A percentile compares a stretch with the other conserved stretches of the same genome.
Evolutionary conservation across 1,284 basidiomycete genomes (phyloP).

Genomic region (Porphyrellus sp.): DNA sequence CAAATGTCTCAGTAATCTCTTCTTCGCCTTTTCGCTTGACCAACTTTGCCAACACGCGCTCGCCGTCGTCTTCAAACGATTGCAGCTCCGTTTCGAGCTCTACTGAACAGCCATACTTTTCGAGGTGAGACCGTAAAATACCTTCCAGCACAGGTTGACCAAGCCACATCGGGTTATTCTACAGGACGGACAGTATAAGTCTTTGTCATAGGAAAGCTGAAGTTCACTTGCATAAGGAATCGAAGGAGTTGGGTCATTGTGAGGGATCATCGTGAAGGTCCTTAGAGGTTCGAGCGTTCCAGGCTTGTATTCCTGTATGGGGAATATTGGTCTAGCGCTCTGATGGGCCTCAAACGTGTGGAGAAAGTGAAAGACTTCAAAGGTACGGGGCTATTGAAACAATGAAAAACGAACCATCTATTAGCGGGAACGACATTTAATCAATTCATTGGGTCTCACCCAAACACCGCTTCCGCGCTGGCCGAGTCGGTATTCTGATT

Average conservation of each 20-base stretch:
- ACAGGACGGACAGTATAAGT: neutral
- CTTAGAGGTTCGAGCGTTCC: conserved; percentile 20
- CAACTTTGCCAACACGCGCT: conserved; percentile 27
- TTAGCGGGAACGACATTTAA: too few relatives aligned
- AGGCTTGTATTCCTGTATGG: conserved; percentile 19
- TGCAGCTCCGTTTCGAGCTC: conserved; percentile 35
- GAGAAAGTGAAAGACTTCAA: conserved; percentile 33
- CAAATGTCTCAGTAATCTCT: conserved; percentile 18
- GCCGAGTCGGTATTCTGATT: too few relatives aligned
- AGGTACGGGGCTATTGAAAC: conserved; percentile 28
- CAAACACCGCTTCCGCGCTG: too few relatives aligned
- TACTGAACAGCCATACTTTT: conserved; percentile 25
- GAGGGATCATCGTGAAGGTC: neutral
- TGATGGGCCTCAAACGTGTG: conserved; percentile 20
- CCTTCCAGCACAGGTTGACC: conserved; percentile 36
- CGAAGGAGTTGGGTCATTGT: conserved; percentile 24
- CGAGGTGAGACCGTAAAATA: conserved; percentile 33
- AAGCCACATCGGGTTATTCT: conserved; percentile 22
- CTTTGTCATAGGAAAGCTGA: neutral
- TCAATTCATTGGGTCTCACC: too few relatives aligned
- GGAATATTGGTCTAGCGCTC: neutral
- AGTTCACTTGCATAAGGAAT: conserved; percentile 23
- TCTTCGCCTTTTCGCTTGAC: conserved; percentile 18
- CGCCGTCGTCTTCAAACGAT: conserved; percentile 32
- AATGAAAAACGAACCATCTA: too few relatives aligned